Base-by-base conservation (phyloP, 2,329 filamentous ascomycete species). In the Claviceps sp. region DNA sequence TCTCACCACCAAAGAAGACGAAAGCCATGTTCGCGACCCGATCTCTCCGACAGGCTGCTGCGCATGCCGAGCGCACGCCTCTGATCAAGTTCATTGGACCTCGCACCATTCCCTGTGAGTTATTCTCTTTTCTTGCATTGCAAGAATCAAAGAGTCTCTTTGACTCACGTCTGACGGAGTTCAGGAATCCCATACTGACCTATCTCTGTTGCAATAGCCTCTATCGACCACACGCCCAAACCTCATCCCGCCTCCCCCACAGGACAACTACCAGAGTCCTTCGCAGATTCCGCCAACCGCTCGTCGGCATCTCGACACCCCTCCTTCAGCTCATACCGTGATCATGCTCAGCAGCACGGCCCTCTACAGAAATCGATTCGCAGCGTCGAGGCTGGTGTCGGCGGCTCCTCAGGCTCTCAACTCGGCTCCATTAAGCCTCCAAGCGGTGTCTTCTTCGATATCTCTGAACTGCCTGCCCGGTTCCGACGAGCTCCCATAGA, bases 381-480 rank as follows among this genome's bases (percentile, higher is more conserved):
- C 57, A 59, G 59, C 53, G 54, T 55, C 53, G 60, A 60, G 4
- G 59, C 58, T 34, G 73, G 73, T 58, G 66, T 78, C 55, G 87
- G 87, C 57, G 78, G 79, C 60, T 66, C 73, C 52, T 67, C 85
- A 9, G 90, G 88, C 52, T 71, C 80, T 54, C 72, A 83, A 39
- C 76, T 96, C 11, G 90, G 91, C 46, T 71, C 86, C 13, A 75
- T 97, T 55, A 66, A 77, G 58, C 77, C 90, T 39, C 77, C 77
- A 54, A 70, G 80, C 62, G 91, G 91, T 59, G 73, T 88, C 67
- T 88, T 78, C 69, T 96, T 95, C 66, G 93, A 97, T 69, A 82
- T 89, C 60, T 86, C 81, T 60, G 86, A 98, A 71, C 82, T 98
- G 23, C 91, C 93, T 17, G 66, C 75, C 56, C 81, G 91, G 61